Evolutionary conservation across 139 green algal genomes (phyloP).

Genomic region (Coelastrella sp.): DNA sequence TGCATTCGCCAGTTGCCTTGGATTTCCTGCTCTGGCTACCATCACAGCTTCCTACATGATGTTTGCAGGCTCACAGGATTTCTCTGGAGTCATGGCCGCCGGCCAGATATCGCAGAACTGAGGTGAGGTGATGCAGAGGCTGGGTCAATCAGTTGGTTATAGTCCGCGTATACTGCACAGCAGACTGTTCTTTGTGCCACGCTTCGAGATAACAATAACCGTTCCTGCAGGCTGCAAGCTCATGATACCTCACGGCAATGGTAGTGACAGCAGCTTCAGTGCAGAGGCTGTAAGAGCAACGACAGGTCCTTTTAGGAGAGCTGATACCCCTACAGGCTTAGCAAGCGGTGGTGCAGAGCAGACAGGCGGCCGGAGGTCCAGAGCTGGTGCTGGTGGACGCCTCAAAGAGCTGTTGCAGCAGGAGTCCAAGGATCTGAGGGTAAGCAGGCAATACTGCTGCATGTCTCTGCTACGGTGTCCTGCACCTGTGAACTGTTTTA

Average conservation of each 20-base stretch:
- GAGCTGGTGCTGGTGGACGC: slow-evolving; percentile 7
- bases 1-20: too few relatives aligned
- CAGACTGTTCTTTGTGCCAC: neutral
- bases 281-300: neutral
- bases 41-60: too few relatives aligned
- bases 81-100: too few relatives aligned
- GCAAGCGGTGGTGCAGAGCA: neutral
- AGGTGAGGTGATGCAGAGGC: too few relatives aligned
- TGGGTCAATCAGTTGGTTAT: neutral
- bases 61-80: too few relatives aligned
- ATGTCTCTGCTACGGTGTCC: neutral
- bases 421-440: slow-evolving; percentile 36
- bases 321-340: neutral
- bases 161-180: neutral
- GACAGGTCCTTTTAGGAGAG: neutral
- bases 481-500: neutral
- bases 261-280: slow-evolving; percentile 22
- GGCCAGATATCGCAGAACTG: too few relatives aligned
- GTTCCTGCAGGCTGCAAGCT: neutral
- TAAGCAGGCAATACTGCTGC: neutral
- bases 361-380: neutral
- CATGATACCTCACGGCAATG: slow-evolving; percentile 27
- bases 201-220: too few relatives aligned
- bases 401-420: slow-evolving; percentile 38
- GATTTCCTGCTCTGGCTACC: too few relatives aligned